Evolutionary conservation across 805 yeast species (phyloP), one percentile per base, ranked within the genome.

Genomic region (Candida railenensis): DNA sequence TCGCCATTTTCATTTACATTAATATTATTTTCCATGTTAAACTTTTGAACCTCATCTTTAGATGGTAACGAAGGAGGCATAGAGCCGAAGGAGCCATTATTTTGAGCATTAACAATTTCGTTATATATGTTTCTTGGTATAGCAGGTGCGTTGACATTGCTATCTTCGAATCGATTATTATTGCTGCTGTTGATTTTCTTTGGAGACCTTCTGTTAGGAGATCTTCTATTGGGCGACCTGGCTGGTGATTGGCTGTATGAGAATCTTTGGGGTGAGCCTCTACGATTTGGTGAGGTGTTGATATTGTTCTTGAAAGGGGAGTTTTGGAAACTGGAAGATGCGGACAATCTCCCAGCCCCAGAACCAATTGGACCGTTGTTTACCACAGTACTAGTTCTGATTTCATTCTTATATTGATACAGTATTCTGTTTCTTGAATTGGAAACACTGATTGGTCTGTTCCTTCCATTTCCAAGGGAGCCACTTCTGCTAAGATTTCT

Each of bases 61-160:
- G 74, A 66, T 4, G 76, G 76, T 44, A 69, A 58, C 2, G 74
- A 57, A 14, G 76, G 75, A 5, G 76, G 73, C 57, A 70, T 58
- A 9, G 66, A 58, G n/a, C 50, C 54, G 14, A 48, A 49, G 1
- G 58, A 53, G 3, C 60, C 57, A 42, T 49, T 54, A 44, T 51
- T 59, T 53, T 67, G 71, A 28, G 70, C 71, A 15, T 56, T 54
- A 37, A 71, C 66, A 47, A 72, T 71, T 48, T 73, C 77, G 48
- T 73, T 65, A 51, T 73, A 73, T 40, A 73, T 65, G 47, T 72
- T 71, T 50, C 76, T 60, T 12, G 77, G 77, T 34, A 71, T 62
- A 30, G 63, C 69, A 45, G 63, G 66, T 25, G 56, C 58, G 28
- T 55, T 50, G 30, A 49, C 43, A 4, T 28, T 20, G 14, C 16